Conservation (phyloP, 75 land plant genomes). For the Larix kaempferi region DNA sequence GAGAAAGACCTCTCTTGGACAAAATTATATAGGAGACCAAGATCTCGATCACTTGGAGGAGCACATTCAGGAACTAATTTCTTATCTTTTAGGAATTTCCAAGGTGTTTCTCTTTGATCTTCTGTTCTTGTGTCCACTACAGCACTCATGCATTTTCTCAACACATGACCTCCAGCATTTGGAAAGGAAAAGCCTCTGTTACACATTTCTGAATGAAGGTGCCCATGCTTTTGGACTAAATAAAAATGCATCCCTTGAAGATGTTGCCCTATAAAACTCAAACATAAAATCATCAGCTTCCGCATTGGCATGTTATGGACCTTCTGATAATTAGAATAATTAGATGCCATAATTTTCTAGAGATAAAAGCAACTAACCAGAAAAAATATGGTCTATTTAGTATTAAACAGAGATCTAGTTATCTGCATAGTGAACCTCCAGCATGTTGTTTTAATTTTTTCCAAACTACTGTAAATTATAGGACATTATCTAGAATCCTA, state of each 20-base stretch:
- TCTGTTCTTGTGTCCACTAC: neutral
- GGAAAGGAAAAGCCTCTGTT: neutral
- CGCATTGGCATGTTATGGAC: no score
- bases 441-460: neutral
- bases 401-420: neutral
- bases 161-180: constrained; percentile 1
- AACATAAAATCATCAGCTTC: neutral
- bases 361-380: neutral
- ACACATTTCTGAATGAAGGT: neutral
- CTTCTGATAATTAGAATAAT: neutral
- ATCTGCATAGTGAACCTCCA: neutral
- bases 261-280: constrained; percentile 2
- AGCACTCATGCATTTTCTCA: constrained; percentile 2
- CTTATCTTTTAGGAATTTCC: constrained; percentile 23
- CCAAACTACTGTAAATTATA: neutral
- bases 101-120: neutral
- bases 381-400: neutral
- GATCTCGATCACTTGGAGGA: constrained; percentile 58
- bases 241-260: neutral
- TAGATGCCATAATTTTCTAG: neutral
- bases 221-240: neutral
- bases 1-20: constrained; percentile 47
- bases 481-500: neutral
- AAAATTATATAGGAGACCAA: constrained; percentile 54
- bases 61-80: constrained; percentile 59